These are phyloP conservation scores for Phlyctochytrium bullatum DNA, from an alignment of 192 early-diverging fungal genomes.

Conservation along the genomic window DNA sequence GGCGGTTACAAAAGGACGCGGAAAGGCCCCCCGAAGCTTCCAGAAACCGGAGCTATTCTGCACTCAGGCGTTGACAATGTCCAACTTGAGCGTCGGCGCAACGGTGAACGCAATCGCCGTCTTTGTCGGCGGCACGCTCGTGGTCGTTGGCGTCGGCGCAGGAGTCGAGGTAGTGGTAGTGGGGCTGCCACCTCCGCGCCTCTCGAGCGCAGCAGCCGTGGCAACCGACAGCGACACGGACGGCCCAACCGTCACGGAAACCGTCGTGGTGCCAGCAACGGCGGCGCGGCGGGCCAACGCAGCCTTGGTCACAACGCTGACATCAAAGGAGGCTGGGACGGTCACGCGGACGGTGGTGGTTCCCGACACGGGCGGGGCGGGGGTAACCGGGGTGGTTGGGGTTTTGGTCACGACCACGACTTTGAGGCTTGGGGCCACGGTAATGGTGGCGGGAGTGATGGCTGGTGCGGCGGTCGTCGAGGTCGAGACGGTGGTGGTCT, in stretches of 20 bases:
- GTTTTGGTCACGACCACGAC: background rate
- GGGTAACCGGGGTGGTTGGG: background rate
- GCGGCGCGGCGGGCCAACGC: background rate
- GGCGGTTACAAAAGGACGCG: too few relatives aligned
- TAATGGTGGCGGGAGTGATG: background rate
- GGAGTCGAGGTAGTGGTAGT: background rate
- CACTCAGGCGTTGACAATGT: background rate
- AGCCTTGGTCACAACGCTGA: background rate
- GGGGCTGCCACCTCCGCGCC: background rate
- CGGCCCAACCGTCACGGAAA: background rate
- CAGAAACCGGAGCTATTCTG: too few relatives aligned
- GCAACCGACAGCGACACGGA: background rate
- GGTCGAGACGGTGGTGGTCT: too few relatives aligned
- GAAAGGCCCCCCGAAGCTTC: too few relatives aligned
- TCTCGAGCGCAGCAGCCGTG: background rate
- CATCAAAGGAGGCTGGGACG: background rate
- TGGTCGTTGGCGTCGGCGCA: background rate
- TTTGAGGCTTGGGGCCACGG: background rate
- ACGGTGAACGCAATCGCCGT: background rate
- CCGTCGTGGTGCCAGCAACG: background rate
- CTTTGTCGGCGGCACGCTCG: background rate
- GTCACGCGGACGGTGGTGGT: background rate
- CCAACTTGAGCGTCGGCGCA: background rate
- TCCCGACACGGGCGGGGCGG: background rate
- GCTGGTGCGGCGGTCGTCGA: background rate